A percentile compares a stretch with the other conserved stretches of the same genome.
Conservation (phyloP, 140 eudicot species). For the Flaveria floridana region DNA sequence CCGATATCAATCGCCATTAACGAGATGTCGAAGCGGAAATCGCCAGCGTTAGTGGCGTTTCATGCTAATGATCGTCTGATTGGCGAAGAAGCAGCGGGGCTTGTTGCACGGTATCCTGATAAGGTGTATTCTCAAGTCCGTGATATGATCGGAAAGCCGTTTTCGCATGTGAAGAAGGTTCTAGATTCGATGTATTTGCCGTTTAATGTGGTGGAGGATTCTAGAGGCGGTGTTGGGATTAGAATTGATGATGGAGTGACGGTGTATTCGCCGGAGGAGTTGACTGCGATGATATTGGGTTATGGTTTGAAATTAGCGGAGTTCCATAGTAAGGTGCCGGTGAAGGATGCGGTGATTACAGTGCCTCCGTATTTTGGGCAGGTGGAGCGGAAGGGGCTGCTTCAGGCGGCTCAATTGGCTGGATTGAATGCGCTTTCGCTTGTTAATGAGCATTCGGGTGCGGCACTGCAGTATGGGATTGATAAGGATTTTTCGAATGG, state of each 20-base stretch:
- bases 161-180: conserved; percentile 24
- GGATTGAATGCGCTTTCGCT: conserved; percentile 81
- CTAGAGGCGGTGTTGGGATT: conserved; percentile 48
- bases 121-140: conserved; percentile 71
- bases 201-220: conserved; percentile 45
- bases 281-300: conserved; percentile 70
- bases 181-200: conserved; percentile 54
- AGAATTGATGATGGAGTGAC: conserved; percentile 49
- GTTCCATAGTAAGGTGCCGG: conserved; percentile 62
- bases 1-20: conserved; percentile 96
- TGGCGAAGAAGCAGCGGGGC: conserved; percentile 85
- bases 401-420: conserved; percentile 83
- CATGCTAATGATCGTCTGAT: conserved; percentile 67
- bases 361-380: conserved; percentile 95
- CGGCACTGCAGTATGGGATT: conserved; percentile 96
- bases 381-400: conserved; percentile 74
- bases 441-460: conserved; percentile 89
- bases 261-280: conserved; percentile 74
- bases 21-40: conserved; percentile 95
- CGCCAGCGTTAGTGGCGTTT: conserved; percentile 77
- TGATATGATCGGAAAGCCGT: conserved; percentile 62
- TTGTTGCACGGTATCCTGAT: conserved; percentile 76
- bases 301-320: conserved; percentile 71
- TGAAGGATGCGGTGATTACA: conserved; percentile 79
- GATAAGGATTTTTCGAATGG: conserved; percentile 88